Percentiles rank a stretch among this genome's conserved stretches.
These are phyloP conservation scores for Myxozyma neotropica DNA, from an alignment of 805 yeast genomes.

Conservation along the genomic window DNA sequence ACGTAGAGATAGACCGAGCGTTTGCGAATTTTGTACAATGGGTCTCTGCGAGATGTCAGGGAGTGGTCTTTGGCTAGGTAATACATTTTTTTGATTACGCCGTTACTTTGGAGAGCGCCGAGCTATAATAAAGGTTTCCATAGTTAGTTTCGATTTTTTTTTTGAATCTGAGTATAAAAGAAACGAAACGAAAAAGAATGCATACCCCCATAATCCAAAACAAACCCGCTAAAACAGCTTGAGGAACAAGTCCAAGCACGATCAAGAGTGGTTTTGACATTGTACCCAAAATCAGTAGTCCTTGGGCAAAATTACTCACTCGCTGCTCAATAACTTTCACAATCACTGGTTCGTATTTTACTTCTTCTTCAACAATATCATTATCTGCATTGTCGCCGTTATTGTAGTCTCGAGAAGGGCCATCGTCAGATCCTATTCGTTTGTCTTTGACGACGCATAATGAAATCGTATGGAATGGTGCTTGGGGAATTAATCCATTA, in stretches of 20 bases:
- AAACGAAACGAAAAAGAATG: slow-evolving; percentile 77
- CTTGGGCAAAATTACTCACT: slow-evolving; percentile 81
- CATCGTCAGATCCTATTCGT: slow-evolving; percentile 64
- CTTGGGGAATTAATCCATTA: slow-evolving; percentile 95
- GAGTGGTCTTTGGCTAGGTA: slow-evolving; percentile 63
- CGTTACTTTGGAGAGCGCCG: slow-evolving; percentile 68
- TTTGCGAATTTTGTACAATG: slow-evolving; percentile 42
- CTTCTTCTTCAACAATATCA: neutral
- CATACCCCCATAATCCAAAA: slow-evolving; percentile 88
- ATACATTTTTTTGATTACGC: slow-evolving; percentile 61
- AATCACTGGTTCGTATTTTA: neutral
- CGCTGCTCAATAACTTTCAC: slow-evolving; percentile 82
- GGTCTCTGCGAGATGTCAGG: slow-evolving; percentile 42
- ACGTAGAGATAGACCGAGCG: slow-evolving; percentile 56
- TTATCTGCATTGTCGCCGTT: slow-evolving; percentile 49
- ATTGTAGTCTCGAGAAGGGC: slow-evolving; percentile 82
- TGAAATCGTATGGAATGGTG: slow-evolving; percentile 87
- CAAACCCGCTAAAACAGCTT: slow-evolving; percentile 87
- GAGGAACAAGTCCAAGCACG: slow-evolving; percentile 84
- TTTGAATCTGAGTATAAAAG: slow-evolving; percentile 66
- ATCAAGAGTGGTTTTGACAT: slow-evolving; percentile 86
- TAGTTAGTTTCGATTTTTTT: too few relatives aligned
- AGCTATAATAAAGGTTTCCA: slow-evolving; percentile 1
- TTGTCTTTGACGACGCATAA: slow-evolving; percentile 58
- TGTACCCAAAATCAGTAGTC: slow-evolving; percentile 76